Evolutionary conservation across 2,329 filamentous ascomycete genomes (phyloP).

Genomic region (Neopestalotiopsis clavispora): DNA sequence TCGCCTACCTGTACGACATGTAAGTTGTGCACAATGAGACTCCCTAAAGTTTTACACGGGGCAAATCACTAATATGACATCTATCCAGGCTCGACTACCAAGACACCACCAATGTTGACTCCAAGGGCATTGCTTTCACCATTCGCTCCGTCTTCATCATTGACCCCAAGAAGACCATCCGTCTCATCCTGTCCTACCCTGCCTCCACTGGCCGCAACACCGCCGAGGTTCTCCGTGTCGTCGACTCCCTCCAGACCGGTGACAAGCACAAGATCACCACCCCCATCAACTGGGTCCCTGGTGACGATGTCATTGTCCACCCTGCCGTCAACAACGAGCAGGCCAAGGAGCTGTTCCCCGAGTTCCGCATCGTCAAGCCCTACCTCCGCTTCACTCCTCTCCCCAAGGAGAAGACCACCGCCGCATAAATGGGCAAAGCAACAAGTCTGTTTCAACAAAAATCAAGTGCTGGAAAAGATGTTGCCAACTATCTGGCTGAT

Average conservation of each 20-base stretch:
- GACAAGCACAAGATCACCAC: constrained; percentile 90
- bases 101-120: constrained; percentile 80
- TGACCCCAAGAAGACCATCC: constrained; percentile 91
- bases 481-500: constrained; percentile 1
- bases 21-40: constrained; percentile 40
- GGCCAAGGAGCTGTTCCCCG: constrained; percentile 85
- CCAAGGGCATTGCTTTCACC: constrained; percentile 87
- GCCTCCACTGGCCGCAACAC: constrained; percentile 88
- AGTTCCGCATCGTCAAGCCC: constrained; percentile 71
- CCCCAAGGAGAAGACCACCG: constrained; percentile 56
- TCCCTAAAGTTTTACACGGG: neutral
- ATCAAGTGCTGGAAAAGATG: neutral
- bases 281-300: constrained; percentile 87
- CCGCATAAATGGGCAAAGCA: constrained; percentile 21
- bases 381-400: constrained; percentile 77
- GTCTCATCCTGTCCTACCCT: constrained; percentile 90
- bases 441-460: constrained; percentile 26
- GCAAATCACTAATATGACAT: neutral
- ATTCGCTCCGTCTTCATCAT: constrained; percentile 96
- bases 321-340: constrained; percentile 82
- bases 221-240: constrained; percentile 76
- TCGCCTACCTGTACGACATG: constrained; percentile 82
- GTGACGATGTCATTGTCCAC: constrained; percentile 92
- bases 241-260: constrained; percentile 80
- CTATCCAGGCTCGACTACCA: constrained; percentile 72